Conservation (phyloP, 2,329 filamentous ascomycete genomes). For the Exserohilum rostratum region DNA sequence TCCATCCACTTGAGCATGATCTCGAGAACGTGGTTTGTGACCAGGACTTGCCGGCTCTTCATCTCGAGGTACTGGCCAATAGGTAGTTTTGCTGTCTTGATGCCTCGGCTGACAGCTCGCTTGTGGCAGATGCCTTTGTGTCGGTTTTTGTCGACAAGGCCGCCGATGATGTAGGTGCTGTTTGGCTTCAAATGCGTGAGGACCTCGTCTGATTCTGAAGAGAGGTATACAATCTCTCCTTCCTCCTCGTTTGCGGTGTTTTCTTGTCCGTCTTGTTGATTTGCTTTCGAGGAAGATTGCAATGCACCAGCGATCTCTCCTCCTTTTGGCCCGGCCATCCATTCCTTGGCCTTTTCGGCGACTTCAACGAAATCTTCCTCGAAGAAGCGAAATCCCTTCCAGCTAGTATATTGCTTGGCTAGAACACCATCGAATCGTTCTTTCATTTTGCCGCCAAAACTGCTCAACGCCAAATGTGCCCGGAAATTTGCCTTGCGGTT, state of each 20-base stretch:
- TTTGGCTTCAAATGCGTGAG: constrained; percentile 83
- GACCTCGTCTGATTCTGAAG: constrained; percentile 87
- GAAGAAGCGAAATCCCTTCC: constrained; percentile 78
- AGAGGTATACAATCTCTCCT: constrained; percentile 81
- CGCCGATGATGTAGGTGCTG: constrained; percentile 91
- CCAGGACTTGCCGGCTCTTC: constrained; percentile 81
- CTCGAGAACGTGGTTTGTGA: constrained; percentile 95
- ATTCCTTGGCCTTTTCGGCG: constrained; percentile 66
- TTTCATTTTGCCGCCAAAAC: constrained; percentile 75
- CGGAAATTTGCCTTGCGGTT: constrained; percentile 73
- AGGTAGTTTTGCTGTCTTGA: constrained; percentile 88
- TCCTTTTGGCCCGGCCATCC: constrained; percentile 67
- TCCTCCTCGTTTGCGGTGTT: constrained; percentile 29
- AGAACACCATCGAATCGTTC: constrained; percentile 81
- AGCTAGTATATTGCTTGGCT: constrained; percentile 71
- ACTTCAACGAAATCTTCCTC: constrained; percentile 76
- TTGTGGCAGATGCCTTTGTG: constrained; percentile 95
- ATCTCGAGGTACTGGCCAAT: constrained; percentile 97
- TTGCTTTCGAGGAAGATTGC: constrained; percentile 34
- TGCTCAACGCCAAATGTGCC: constrained; percentile 76
- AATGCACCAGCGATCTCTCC: constrained; percentile 68
- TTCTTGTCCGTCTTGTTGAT: constrained; percentile 51
- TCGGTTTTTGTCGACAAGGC: constrained; percentile 93
- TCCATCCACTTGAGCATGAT: constrained; percentile 96
- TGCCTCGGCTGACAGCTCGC: constrained; percentile 72